Evolutionary conservation across 495 filamentous ascomycete genomes (phyloP).

Genomic region (Collariella sp.): DNA sequence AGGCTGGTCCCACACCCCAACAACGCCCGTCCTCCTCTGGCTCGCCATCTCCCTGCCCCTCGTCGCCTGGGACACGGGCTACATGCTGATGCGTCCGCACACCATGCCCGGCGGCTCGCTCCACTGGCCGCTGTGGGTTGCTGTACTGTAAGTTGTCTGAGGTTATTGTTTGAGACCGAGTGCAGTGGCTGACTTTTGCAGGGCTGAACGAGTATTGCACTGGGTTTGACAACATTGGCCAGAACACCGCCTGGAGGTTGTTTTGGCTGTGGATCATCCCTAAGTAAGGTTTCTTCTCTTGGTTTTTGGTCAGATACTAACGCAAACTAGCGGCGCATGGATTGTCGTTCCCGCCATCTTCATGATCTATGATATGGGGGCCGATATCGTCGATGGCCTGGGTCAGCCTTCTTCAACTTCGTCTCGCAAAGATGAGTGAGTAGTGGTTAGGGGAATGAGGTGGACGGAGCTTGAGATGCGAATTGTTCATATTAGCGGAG

Average conservation of each 20-base stretch:
- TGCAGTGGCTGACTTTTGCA: slow-evolving; percentile 21
- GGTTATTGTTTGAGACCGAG: neutral
- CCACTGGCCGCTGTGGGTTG: slow-evolving; percentile 67
- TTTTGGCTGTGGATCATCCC: slow-evolving; percentile 68
- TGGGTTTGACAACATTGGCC: slow-evolving; percentile 69
- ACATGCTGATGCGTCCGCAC: slow-evolving; percentile 73
- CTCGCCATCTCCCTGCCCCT: slow-evolving; percentile 69
- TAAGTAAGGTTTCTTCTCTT: slow-evolving; percentile 53
- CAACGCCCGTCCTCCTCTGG: slow-evolving; percentile 60
- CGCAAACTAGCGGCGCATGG: slow-evolving; percentile 59
- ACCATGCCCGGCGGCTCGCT: slow-evolving; percentile 72
- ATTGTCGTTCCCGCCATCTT: slow-evolving; percentile 64
- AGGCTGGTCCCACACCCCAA: slow-evolving; percentile 60
- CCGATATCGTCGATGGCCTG: slow-evolving; percentile 62
- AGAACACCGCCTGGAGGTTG: slow-evolving; percentile 53
- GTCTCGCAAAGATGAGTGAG: neutral
- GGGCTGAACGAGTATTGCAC: slow-evolving; percentile 72
- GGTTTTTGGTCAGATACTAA: slow-evolving; percentile 1
- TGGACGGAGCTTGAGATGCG: no score
- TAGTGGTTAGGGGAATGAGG: neutral
- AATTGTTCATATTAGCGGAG: no score
- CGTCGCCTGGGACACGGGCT: slow-evolving; percentile 75
- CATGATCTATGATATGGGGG: slow-evolving; percentile 59
- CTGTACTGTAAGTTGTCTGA: slow-evolving; percentile 61
- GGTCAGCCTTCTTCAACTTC: slow-evolving; percentile 18